These are phyloP conservation scores for Coemansia asiatica DNA, from an alignment of 192 early-diverging fungal genomes.

Conservation along the genomic window DNA sequence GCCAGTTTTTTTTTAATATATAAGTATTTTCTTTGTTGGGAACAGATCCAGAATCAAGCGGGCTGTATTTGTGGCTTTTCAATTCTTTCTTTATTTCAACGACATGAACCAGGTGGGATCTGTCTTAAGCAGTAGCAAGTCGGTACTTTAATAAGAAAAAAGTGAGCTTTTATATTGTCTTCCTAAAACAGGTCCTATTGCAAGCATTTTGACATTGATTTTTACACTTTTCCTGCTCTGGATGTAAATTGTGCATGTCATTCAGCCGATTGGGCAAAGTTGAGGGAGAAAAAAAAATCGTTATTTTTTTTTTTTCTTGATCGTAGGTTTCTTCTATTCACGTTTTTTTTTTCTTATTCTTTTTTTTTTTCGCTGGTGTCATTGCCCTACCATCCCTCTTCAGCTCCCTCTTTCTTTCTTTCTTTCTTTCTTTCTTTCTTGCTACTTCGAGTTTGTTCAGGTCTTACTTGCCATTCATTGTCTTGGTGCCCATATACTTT, in stretches of 20 bases:
- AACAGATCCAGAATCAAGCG: no score
- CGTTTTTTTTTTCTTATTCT: slow-evolving; percentile 2
- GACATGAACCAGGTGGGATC: no score
- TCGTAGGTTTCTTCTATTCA: background rate
- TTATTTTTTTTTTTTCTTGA: background rate
- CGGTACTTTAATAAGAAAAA: no score
- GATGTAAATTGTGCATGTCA: background rate
- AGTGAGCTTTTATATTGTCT: no score
- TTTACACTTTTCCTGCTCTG: background rate
- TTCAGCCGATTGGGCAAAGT: background rate
- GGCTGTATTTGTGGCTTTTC: no score
- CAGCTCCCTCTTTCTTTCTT: background rate
- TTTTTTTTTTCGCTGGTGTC: background rate
- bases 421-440: background rate
- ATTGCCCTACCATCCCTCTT: background rate
- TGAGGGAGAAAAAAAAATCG: background rate
- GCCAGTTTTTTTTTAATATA: background rate
- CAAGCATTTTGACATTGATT: background rate
- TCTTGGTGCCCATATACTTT: background rate
- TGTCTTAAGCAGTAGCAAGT: no score
- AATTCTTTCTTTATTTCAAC: background rate
- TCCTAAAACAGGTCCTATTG: background rate
- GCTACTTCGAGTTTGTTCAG: background rate
- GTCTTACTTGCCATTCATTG: background rate
- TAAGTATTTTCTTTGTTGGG: background rate